Base-by-base conservation (phyloP, 129 eudicot species). In the Deinandra increscens region DNA sequence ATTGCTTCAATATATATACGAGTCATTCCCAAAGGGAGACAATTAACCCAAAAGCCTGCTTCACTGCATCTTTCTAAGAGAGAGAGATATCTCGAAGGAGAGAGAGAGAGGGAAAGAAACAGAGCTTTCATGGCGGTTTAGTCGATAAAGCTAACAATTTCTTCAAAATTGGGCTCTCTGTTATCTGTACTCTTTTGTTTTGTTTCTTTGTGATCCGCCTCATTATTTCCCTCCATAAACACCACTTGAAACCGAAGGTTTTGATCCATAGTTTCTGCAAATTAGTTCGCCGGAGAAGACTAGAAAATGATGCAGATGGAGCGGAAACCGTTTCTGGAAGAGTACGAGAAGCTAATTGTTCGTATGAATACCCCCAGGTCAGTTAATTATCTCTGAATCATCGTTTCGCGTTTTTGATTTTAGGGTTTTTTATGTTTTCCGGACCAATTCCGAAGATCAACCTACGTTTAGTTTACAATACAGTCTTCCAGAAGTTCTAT, bases 341-440 rank as follows among this genome's bases (percentile, higher is more conserved):
- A 92, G 75, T 88, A 84, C 59, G 96, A 92, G 19, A 92, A 92
- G 84, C 96, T 92, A 75, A 60, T 92, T 53, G 72, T 83, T 66
- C 85, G 98, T 19, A 83, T 92, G 88, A 80, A 82, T 15, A 77
- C 91, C 8, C 98, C 98, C 1, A 85, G 89, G 98, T 92, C 14
- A 75, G 62, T 68, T 43, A 26, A 5, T 56, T 4, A 4, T 4
- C 6, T 50, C 37, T 9, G 39, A 29, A 37, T 63, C 42, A 48
- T 10, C 4, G 17, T 48, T 31, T 1, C 26, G 31, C 38, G 1
- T 33, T 3, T 9, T 2, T 55, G 15, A 3, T 54, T 3, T 17
- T n/a, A 10, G 22, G 38, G 14, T 59, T 60, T 60, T 60, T 17
- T 18, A 29, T 41, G 46, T 15, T 39, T 20, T 56, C 23, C 12